A percentile compares a stretch with the other conserved stretches of the same genome.
Conservation (phyloP, 805 yeast genomes). For the Saccharomycopsis guyanensis region DNA sequence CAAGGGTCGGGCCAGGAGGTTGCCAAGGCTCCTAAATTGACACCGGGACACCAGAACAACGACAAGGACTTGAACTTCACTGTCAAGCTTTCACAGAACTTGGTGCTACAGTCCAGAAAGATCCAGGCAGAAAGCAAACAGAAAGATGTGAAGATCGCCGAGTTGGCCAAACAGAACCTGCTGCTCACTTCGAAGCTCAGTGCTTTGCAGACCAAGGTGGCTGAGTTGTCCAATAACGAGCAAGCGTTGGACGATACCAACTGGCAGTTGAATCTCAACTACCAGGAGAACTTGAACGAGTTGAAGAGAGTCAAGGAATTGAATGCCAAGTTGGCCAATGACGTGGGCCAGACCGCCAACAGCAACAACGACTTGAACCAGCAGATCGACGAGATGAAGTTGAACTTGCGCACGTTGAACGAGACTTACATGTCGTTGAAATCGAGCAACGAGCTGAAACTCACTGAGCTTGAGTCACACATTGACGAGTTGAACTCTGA, state of each 20-base stretch:
- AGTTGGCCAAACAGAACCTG: constrained; percentile 8
- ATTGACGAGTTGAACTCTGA: constrained; percentile 61
- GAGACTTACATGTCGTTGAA: constrained; percentile 34
- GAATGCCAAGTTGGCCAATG: constrained; percentile 32
- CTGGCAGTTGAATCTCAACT: constrained; percentile 56
- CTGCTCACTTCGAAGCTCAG: constrained; percentile 14
- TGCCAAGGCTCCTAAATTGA: constrained; percentile 13
- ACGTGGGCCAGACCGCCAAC: constrained; percentile 35
- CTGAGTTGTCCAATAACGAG: constrained; percentile 31
- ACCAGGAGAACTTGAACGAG: constrained; percentile 31
- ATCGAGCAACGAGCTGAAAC: constrained; percentile 32
- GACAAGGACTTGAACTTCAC: constrained; percentile 65
- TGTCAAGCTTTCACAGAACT: constrained; percentile 65
- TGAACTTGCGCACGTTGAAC: constrained; percentile 33
- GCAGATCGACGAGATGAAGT: constrained; percentile 41
- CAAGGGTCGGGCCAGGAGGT: neutral
- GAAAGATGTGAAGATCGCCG: constrained; percentile 24
- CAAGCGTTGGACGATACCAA: constrained; percentile 48
- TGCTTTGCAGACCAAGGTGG: constrained; percentile 18
- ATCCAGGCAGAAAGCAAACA: constrained; percentile 55
- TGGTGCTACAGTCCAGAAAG: constrained; percentile 62
- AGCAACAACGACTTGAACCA: constrained; percentile 33
- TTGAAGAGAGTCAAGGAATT: constrained; percentile 34
- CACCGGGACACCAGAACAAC: constrained; percentile 25
- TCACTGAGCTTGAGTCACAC: constrained; percentile 41